Evolutionary conservation across 2,329 filamentous ascomycete genomes (phyloP), one percentile per base, ranked within the genome.

Genomic region (Alternaria incomplexa): DNA sequence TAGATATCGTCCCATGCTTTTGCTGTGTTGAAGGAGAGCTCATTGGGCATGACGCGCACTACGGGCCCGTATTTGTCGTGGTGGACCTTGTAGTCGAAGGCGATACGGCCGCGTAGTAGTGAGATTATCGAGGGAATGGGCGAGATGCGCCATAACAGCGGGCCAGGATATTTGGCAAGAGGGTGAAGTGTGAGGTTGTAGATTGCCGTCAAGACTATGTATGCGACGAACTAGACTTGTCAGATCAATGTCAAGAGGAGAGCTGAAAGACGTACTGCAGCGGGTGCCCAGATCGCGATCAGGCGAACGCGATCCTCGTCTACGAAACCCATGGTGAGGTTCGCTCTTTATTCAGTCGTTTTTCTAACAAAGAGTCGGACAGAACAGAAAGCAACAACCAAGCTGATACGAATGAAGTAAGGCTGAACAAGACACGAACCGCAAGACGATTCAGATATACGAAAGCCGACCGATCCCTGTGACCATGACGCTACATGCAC

Each of bases 41-140:
- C 74, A 40, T 77, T 78, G 40, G 75, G 74, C 72, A 74, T 76
- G 17, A 78, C 69, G 52, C 76, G 76, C 6, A 79, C 73, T 13
- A 79, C 76, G 6, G 76, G 74, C 17, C 76, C 77, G 40, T 78
- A 79, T n/a, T 67, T 64, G 58, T 77, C 73, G 61, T 79, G 77
- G 2, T 69, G 62, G 10, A 66, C 30, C 56, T 76, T 73, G 69
- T 75, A 74, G 59, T 78, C 73, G 56, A 76, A 76, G 26, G 71
- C 65, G 12, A 76, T 74, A 51, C 73, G 73, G 23, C 74, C 74
- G 2, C 64, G 62, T 9, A 75, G 66, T 26, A 77, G 70, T 1
- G 73, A 73, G 46, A 74, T 70, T 36, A 70, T 67, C 25, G 67
- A 71, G 12, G 73, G 74, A 25, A 77, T 64, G 12, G 70, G 73